Evolutionary conservation across 2,329 filamentous ascomycete species (phyloP).

Genomic region (Claviceps sp.): DNA sequence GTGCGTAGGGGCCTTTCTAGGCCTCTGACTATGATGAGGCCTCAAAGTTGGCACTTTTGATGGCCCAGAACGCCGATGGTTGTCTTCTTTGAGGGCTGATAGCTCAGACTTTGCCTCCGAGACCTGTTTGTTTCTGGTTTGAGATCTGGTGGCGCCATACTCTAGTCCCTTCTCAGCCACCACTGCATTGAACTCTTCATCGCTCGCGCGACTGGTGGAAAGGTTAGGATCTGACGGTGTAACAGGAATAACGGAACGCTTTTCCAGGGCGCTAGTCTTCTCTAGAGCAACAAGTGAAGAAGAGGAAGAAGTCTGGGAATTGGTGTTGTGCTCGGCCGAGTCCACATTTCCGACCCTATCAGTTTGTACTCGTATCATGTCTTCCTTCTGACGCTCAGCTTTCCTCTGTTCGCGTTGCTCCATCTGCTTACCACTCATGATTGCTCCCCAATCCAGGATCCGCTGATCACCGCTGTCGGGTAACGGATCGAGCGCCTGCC

Average conservation of each 20-base stretch:
- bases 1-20: neutral
- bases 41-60: neutral
- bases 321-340: no score
- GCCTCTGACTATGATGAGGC: neutral
- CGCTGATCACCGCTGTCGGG: slow-evolving; percentile 27
- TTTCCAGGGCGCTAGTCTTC: neutral
- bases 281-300: neutral
- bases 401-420: neutral
- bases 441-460: slow-evolving; percentile 14
- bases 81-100: neutral
- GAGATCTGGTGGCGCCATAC: neutral
- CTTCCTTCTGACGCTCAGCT: neutral
- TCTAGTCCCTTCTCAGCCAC: neutral
- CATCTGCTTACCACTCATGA: neutral
- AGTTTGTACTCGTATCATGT: neutral
- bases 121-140: slow-evolving; percentile 29
- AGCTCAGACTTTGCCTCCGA: slow-evolving; percentile 13
- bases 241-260: neutral
- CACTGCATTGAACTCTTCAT: neutral
- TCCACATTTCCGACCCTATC: no score
- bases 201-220: neutral
- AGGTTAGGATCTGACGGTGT: neutral
- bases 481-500: slow-evolving; percentile 33
- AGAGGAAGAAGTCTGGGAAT: no score
- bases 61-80: neutral